These are phyloP conservation scores for Aurinia saxatilis DNA, from an alignment of 345 rosid species.

Conservation along the genomic window DNA sequence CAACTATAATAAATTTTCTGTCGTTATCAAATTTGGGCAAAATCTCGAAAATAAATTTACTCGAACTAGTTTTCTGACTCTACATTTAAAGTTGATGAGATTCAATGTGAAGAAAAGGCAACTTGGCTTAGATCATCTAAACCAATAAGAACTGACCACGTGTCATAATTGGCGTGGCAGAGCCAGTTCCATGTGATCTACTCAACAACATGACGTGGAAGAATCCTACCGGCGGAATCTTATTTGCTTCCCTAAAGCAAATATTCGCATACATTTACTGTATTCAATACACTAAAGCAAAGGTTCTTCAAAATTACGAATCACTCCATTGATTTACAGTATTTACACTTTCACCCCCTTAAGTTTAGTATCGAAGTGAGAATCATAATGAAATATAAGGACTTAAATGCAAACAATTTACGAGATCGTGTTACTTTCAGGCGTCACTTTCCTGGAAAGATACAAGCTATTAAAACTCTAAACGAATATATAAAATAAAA, in stretches of 20 bases:
- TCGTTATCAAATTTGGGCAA: too few species aligned
- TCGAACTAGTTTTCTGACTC: not conserved
- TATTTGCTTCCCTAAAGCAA: slow-evolving; percentile 12
- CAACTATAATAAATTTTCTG: not conserved
- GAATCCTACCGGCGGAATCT: slow-evolving; percentile 19
- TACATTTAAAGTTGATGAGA: slow-evolving; percentile 1
- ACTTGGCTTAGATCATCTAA: not conserved
- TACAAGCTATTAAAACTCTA: slow-evolving; percentile 13
- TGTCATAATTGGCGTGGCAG: slow-evolving; percentile 14
- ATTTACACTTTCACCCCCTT: not conserved
- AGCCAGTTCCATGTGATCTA: slow-evolving; percentile 19
- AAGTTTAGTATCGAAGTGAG: too few species aligned
- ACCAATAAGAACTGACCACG: slow-evolving; percentile 2
- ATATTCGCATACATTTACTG: slow-evolving; percentile 23
- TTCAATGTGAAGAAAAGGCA: not conserved
- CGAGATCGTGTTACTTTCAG: slow-evolving; percentile 14
- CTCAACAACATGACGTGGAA: slow-evolving; percentile 21
- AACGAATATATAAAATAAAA: not conserved
- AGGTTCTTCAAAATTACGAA: not conserved
- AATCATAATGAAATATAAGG: not conserved
- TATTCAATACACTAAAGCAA: not conserved
- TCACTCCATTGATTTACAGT: not conserved
- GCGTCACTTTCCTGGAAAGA: slow-evolving; percentile 21
- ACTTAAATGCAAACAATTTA: not conserved
- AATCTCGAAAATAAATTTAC: not conserved